Conservation (phyloP, 371 early-diverging fungal genomes). For the Syncephalastrum sp. region DNA sequence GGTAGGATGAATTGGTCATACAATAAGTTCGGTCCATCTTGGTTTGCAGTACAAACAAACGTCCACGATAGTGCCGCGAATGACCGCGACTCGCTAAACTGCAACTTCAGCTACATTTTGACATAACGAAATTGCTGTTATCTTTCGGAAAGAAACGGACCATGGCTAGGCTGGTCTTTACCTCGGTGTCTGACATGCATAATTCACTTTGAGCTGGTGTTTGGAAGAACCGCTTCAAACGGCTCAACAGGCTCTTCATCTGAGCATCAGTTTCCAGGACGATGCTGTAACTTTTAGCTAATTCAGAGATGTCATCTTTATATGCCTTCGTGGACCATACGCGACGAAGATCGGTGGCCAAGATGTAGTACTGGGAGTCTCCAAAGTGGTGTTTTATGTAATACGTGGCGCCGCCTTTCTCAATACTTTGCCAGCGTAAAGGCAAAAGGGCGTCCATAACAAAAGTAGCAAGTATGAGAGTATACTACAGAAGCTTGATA, state of each 20-base stretch:
- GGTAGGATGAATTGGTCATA: slow-evolving; percentile 18
- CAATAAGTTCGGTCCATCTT: slow-evolving; percentile 7
- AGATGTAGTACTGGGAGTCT: slow-evolving; percentile 9
- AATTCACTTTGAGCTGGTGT: slow-evolving; percentile 3
- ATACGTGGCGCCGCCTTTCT: slow-evolving; percentile 1
- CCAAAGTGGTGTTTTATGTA: slow-evolving; percentile 18
- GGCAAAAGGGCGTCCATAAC: slow-evolving; percentile 1
- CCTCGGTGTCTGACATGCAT: background rate
- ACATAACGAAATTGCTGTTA: background rate
- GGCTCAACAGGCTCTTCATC: slow-evolving; percentile 4
- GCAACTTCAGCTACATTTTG: background rate
- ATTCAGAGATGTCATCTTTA: slow-evolving; percentile 1
- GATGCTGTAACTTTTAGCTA: slow-evolving; percentile 6
- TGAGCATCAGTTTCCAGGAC: slow-evolving; percentile 13
- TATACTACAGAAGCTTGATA: no score
- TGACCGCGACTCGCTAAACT: slow-evolving; percentile 3
- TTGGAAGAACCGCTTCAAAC: slow-evolving; percentile 2
- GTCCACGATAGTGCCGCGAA: slow-evolving; percentile 14
- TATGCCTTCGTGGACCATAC: slow-evolving; percentile 19
- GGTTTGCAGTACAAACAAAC: slow-evolving; percentile 6
- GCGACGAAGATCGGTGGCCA: slow-evolving; percentile 18
- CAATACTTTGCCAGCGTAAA: slow-evolving; percentile 4
- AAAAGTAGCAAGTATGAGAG: no score
- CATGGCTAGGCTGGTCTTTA: background rate
- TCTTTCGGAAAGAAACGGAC: no score